These are phyloP conservation scores for Solanum neorickii DNA, from an alignment of 257 asterid genomes.

Conservation along the genomic window DNA sequence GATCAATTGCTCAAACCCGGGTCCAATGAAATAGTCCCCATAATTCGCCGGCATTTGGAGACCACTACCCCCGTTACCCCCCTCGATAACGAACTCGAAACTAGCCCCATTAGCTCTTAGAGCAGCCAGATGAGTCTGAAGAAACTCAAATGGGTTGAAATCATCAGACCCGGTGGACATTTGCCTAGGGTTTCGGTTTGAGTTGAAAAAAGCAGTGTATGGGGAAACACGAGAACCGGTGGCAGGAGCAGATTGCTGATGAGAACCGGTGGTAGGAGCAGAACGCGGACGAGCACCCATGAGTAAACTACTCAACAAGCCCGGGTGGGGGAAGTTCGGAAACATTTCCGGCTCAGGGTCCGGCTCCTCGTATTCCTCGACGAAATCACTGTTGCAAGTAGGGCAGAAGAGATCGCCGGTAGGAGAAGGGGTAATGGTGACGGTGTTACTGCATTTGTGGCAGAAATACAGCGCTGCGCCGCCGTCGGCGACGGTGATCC, in stretches of 20 bases:
- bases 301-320: slow-evolving; percentile 24
- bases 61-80: slow-evolving; percentile 6
- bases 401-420: slow-evolving; percentile 53
- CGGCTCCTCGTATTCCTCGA: slow-evolving; percentile 46
- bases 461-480: slow-evolving; percentile 54
- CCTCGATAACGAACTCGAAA: slow-evolving; percentile 42
- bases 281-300: slow-evolving; percentile 4
- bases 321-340: slow-evolving; percentile 18
- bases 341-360: neutral
- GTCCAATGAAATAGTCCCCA: slow-evolving; percentile 64
- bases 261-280: neutral
- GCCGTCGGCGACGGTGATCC: slow-evolving; percentile 26
- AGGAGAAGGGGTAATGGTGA: slow-evolving; percentile 37
- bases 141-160: slow-evolving; percentile 35
- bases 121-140: slow-evolving; percentile 26
- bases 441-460: slow-evolving; percentile 56
- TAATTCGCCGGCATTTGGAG: slow-evolving; percentile 22
- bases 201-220: neutral
- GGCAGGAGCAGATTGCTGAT: neutral
- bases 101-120: slow-evolving; percentile 53
- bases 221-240: neutral
- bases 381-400: slow-evolving; percentile 53
- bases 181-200: neutral
- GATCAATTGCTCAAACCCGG: slow-evolving; percentile 64
- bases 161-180: slow-evolving; percentile 14